Percentiles rank a stretch among this genome's conserved stretches.
Conservation (phyloP, 2,329 filamentous ascomycete species). For the Dactylellina parvicollis region DNA sequence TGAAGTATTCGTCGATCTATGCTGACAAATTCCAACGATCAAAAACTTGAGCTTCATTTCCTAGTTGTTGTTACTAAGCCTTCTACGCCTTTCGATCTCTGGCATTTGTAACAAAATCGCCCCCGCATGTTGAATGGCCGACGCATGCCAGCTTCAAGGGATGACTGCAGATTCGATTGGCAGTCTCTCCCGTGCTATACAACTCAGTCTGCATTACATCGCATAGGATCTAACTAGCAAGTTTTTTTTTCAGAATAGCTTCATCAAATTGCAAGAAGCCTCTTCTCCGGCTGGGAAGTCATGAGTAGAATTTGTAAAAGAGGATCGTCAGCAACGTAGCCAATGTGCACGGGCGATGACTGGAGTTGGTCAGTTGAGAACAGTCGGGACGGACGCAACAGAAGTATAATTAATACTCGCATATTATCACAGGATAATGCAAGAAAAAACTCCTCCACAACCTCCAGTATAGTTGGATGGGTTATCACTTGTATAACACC, state of each 20-base stretch:
- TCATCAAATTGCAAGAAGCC: neutral
- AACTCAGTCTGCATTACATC: too few species aligned
- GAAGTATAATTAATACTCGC: neutral
- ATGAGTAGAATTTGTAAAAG: neutral
- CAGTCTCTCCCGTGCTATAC: too few species aligned
- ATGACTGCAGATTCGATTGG: slow-evolving; percentile 32
- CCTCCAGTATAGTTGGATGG: too few species aligned
- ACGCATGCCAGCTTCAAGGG: neutral
- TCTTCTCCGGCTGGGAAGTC: neutral
- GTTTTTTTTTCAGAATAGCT: neutral
- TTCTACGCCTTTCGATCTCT: neutral
- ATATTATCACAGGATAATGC: neutral
- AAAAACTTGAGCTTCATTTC: neutral
- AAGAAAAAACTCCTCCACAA: too few species aligned
- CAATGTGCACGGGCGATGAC: too few species aligned
- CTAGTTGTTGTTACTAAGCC: slow-evolving; percentile 14
- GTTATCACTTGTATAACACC: too few species aligned
- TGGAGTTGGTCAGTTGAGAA: neutral
- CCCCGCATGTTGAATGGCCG: neutral
- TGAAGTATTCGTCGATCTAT: neutral
- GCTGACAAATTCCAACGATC: slow-evolving; percentile 9
- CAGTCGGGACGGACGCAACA: neutral
- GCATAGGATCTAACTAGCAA: too few species aligned
- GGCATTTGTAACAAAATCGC: slow-evolving; percentile 12
- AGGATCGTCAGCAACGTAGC: slow-evolving; percentile 8